These are phyloP conservation scores for Trametes hirsuta DNA, from an alignment of 1,284 basidiomycete genomes.

Conservation along the genomic window DNA sequence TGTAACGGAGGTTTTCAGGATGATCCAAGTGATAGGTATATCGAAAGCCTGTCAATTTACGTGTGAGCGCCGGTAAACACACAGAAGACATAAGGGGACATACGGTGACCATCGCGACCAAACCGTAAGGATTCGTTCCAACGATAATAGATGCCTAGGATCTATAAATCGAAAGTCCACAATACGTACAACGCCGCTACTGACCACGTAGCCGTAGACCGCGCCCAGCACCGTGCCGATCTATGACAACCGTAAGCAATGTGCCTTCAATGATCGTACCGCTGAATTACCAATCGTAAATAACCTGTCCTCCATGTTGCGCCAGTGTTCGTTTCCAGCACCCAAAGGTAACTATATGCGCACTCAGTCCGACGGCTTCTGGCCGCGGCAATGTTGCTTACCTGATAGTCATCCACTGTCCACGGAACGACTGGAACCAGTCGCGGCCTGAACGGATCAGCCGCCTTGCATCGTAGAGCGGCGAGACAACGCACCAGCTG, in stretches of 20 bases:
- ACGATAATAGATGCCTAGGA: constrained; percentile 45
- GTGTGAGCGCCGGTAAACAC: not conserved
- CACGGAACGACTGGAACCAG: constrained; percentile 45
- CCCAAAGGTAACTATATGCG: constrained; percentile 46
- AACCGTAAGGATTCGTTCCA: constrained; percentile 46
- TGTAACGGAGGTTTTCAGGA: constrained; percentile 43
- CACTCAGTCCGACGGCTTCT: not conserved
- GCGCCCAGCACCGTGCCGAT: constrained; percentile 50
- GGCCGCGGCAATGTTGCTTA: not conserved
- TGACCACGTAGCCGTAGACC: constrained; percentile 49
- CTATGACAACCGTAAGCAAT: constrained; percentile 28
- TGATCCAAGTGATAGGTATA: constrained; percentile 50
- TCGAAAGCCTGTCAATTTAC: constrained; percentile 41
- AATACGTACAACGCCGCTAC: constrained; percentile 16
- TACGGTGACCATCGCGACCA: constrained; percentile 48
- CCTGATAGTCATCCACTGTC: constrained; percentile 55
- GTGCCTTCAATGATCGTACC: not conserved
- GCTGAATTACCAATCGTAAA: constrained; percentile 44
- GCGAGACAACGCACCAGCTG: constrained; percentile 35
- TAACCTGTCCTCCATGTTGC: constrained; percentile 54
- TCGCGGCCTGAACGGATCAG: constrained; percentile 31
- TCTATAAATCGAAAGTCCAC: not conserved
- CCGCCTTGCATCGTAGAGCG: not conserved
- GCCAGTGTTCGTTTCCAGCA: constrained; percentile 54
- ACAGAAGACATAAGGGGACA: constrained; percentile 10